A percentile compares a stretch with the other conserved stretches of the same genome.
Conservation (phyloP, 441 rosid species). For the Euphorbia celastroides region DNA sequence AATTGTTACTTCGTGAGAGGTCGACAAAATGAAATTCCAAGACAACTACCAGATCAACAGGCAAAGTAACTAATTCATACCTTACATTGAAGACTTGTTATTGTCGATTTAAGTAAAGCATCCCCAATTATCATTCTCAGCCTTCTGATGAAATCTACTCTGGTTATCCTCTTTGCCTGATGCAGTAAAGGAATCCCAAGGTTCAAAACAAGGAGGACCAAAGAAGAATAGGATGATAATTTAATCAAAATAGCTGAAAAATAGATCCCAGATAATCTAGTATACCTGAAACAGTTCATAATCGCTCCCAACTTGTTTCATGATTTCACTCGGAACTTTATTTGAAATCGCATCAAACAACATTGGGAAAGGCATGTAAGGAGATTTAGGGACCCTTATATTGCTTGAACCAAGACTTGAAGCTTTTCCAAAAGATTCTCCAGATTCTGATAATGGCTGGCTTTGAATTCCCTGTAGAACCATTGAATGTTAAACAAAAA, state of each 20-base stretch:
- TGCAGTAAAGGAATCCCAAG: not conserved
- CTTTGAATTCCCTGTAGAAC: conserved; percentile 30
- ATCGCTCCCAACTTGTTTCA: conserved; percentile 45
- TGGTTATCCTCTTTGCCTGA: conserved; percentile 60
- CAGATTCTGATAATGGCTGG: conserved; percentile 28
- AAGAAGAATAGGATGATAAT: not conserved
- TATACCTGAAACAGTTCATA: conserved; percentile 71
- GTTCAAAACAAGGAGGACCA: not conserved
- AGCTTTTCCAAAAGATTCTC: conserved; percentile 39
- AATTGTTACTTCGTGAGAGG: not conserved
- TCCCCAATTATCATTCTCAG: conserved; percentile 76
- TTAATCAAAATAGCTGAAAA: not conserved
- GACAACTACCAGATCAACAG: not conserved
- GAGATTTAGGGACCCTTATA: conserved; percentile 66
- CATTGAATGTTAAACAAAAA: conserved; percentile 10
- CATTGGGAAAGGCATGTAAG: conserved; percentile 90
- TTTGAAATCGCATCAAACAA: conserved; percentile 75
- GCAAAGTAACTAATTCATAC: conserved; percentile 34
- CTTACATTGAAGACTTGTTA: conserved; percentile 74
- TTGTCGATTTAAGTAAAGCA: conserved; percentile 62
- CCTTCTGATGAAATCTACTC: conserved; percentile 67
- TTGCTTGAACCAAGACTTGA: conserved; percentile 54
- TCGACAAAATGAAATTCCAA: not conserved
- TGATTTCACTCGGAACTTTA: conserved; percentile 50
- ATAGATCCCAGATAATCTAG: not conserved